These are phyloP conservation scores for Cladosporium sphaerospermum DNA, from an alignment of 2,329 filamentous ascomycete genomes.

Conservation along the genomic window DNA sequence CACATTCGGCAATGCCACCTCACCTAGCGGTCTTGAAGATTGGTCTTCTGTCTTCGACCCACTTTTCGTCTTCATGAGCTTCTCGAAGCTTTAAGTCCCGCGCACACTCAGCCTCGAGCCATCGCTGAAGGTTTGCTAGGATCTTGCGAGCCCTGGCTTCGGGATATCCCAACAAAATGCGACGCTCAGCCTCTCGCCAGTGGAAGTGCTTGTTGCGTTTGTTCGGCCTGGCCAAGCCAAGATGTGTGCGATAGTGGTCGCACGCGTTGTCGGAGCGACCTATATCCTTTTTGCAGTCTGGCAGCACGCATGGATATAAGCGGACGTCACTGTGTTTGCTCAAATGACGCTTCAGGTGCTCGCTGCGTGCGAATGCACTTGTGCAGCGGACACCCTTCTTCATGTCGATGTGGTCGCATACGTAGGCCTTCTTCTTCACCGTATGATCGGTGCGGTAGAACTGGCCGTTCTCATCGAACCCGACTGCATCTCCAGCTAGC, in stretches of 20 bases:
- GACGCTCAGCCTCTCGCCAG: conserved; percentile 14
- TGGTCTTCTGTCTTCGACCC: neutral
- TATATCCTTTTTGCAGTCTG: conserved; percentile 19
- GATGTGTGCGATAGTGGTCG: conserved; percentile 29
- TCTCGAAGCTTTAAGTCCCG: neutral
- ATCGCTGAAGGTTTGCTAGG: conserved; percentile 17
- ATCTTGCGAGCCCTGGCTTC: conserved; percentile 15
- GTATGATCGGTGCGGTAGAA: neutral
- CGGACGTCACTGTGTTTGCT: conserved; percentile 18
- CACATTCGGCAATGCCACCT: neutral
- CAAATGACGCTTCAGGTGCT: conserved; percentile 29
- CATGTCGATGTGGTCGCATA: conserved; percentile 13
- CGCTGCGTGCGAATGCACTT: conserved; percentile 23
- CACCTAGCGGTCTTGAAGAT: neutral
- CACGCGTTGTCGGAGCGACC: conserved; percentile 26
- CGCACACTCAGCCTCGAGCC: conserved; percentile 6
- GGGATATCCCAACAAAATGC: conserved; percentile 10
- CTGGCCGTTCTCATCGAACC: neutral
- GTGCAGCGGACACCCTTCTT: conserved; percentile 16
- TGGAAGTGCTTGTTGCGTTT: conserved; percentile 22
- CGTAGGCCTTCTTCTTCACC: conserved; percentile 15
- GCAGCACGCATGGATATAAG: conserved; percentile 21
- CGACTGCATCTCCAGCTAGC: conserved; percentile 4
- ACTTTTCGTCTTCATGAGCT: neutral
- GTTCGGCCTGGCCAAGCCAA: conserved; percentile 15